These are phyloP conservation scores for Trichophyton benhamiae DNA, from an alignment of 2,329 filamentous ascomycete genomes.

Conservation along the genomic window DNA sequence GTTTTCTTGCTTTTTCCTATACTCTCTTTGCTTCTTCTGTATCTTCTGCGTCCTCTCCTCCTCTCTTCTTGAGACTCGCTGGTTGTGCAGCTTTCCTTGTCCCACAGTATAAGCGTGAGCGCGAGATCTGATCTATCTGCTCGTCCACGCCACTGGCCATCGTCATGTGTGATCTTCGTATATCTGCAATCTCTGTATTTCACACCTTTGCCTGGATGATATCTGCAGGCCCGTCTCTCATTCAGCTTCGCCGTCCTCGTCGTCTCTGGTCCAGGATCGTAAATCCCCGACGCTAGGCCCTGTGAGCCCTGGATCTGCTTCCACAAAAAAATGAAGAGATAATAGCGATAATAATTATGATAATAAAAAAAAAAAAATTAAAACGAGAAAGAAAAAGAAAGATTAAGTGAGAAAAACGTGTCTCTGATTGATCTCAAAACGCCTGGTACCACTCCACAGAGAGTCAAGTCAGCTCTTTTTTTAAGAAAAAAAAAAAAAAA, in stretches of 20 bases:
- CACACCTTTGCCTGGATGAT: not conserved
- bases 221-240: not conserved
- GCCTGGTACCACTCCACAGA: not conserved
- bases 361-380: too few species aligned
- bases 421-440: slow-evolving; percentile 1
- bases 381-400: too few species aligned
- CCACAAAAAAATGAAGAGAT: not conserved
- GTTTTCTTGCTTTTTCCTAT: not conserved
- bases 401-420: not conserved
- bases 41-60: not conserved
- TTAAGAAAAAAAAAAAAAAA: not conserved
- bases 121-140: slow-evolving; percentile 4
- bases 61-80: not conserved
- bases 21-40: not conserved
- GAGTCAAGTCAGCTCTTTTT: not conserved
- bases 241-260: not conserved
- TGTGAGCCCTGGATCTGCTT: not conserved
- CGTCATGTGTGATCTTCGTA: slow-evolving; percentile 1
- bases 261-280: not conserved
- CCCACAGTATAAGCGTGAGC: slow-evolving; percentile 2
- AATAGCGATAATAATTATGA: too few species aligned
- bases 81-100: not conserved
- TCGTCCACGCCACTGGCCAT: slow-evolving; percentile 1
- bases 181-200: not conserved
- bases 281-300: slow-evolving; percentile 3